These are phyloP conservation scores for Rhizophora mangle DNA, from an alignment of 345 rosid genomes.

Conservation along the genomic window DNA sequence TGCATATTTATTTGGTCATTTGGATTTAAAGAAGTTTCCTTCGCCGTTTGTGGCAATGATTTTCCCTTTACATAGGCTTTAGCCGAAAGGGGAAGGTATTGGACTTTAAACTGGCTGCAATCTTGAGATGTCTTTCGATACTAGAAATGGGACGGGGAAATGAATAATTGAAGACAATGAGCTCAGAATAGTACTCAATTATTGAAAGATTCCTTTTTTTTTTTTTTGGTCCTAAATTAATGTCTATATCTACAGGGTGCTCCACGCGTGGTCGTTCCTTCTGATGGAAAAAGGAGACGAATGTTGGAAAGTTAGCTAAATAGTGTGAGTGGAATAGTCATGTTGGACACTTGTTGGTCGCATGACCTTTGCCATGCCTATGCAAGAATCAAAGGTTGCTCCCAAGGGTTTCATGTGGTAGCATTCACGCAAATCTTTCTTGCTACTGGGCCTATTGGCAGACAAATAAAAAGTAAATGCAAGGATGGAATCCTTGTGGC, in stretches of 20 bases:
- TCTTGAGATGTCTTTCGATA: constrained; percentile 20
- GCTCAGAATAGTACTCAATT: constrained; percentile 23
- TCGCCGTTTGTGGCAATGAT: too few relatives aligned
- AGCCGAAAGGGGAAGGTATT: not conserved
- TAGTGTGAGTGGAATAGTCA: constrained; percentile 1
- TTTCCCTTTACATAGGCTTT: not conserved
- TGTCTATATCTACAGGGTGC: constrained; percentile 29
- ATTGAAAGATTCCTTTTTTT: constrained; percentile 17
- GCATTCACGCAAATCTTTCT: not conserved
- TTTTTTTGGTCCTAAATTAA: not conserved
- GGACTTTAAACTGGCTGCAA: constrained; percentile 15
- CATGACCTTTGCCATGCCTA: constrained; percentile 17
- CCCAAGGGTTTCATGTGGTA: constrained; percentile 11
- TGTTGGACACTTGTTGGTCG: constrained; percentile 29
- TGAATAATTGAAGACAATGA: constrained; percentile 31
- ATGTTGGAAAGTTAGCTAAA: not conserved
- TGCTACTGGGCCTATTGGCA: too few relatives aligned
- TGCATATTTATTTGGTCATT: too few relatives aligned
- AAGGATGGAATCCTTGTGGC: too few relatives aligned
- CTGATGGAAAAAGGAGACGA: constrained; percentile 15
- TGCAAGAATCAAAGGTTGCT: constrained; percentile 8
- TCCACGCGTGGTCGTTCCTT: constrained; percentile 35
- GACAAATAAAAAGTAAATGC: too few relatives aligned
- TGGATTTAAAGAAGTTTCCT: too few relatives aligned
- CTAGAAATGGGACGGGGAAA: constrained; percentile 16